Evolutionary conservation across 352 stramenopile species (phyloP).

Genomic region (Phytophthora foliorum): DNA sequence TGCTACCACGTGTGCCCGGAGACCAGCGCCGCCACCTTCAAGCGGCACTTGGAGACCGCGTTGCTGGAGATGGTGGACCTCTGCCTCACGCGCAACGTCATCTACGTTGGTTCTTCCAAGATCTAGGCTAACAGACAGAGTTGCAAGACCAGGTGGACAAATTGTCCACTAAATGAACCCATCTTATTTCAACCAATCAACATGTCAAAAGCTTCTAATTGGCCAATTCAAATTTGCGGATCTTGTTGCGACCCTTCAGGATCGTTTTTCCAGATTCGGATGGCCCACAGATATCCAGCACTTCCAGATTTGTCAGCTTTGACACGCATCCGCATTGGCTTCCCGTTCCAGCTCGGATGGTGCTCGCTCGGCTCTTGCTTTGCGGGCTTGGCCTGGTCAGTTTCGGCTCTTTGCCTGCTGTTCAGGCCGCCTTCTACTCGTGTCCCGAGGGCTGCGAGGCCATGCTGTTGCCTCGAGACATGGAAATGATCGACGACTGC

Average conservation of each 20-base stretch:
- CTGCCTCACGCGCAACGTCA: conserved; percentile 90
- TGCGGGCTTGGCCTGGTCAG: conserved; percentile 20
- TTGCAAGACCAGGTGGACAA: not conserved
- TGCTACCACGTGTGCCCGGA: conserved; percentile 86
- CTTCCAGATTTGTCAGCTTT: conserved; percentile 30
- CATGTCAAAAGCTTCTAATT: conserved; percentile 27
- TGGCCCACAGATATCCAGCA: conserved; percentile 18
- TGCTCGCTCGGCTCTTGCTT: conserved; percentile 24
- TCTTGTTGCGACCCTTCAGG: conserved; percentile 22
- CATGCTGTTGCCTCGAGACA: conserved; percentile 85
- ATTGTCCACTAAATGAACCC: conserved; percentile 7
- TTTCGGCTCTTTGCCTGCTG: conserved; percentile 18
- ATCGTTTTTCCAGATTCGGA: conserved; percentile 6
- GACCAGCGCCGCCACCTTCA: conserved; percentile 88
- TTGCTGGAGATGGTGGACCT: conserved; percentile 97
- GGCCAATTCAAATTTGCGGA: conserved; percentile 22
- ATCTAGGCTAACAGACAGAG: conserved; percentile 49
- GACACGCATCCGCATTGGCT: not conserved
- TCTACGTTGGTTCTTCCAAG: conserved; percentile 91
- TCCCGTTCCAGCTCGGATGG: conserved; percentile 22
- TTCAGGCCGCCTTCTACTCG: conserved; percentile 57
- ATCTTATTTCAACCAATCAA: conserved; percentile 45
- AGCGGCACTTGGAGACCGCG: conserved; percentile 93
- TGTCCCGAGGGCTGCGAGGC: conserved; percentile 75
- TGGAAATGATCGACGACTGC: conserved; percentile 84